phyloP scores from a whole-genome alignment of 768 basidiomycete species.

The Boletus edulis region DNA sequence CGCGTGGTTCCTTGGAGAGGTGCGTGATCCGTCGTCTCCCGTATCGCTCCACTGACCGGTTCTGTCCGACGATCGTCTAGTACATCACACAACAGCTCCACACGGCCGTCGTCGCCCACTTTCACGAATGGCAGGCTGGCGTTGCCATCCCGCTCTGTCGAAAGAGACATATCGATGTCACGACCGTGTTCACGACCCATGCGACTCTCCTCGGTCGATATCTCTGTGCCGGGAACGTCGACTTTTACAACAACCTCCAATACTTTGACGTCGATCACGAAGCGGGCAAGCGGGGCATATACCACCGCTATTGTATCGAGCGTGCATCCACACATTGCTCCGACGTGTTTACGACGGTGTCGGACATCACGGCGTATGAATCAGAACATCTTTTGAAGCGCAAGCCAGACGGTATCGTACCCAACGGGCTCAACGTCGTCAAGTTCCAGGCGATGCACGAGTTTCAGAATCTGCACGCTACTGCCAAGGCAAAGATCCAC shows the following conservation, averaged over 20 bases:
- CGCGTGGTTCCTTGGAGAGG: slow-evolving; percentile 99
- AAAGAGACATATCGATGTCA: slow-evolving; percentile 96
- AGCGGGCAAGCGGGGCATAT: slow-evolving; percentile 98
- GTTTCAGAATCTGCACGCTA: slow-evolving; percentile 93
- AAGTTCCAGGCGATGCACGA: slow-evolving; percentile 99
- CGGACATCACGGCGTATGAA: slow-evolving; percentile 98
- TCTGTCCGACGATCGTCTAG: slow-evolving; percentile 36
- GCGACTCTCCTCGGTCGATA: slow-evolving; percentile 98
- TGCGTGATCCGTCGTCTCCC: slow-evolving; percentile 37
- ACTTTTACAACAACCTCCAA: slow-evolving; percentile 99
- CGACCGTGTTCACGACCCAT: slow-evolving; percentile 98
- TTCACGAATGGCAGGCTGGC: slow-evolving; percentile 99
- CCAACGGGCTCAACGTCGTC: slow-evolving; percentile 97
- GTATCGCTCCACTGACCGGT: slow-evolving; percentile 3
- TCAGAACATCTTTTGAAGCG: slow-evolving; percentile 94
- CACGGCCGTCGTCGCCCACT: slow-evolving; percentile 93
- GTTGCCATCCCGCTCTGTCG: slow-evolving; percentile 92
- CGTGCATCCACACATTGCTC: slow-evolving; percentile 92
- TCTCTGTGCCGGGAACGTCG: slow-evolving; percentile 96
- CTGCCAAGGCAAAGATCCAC: slow-evolving; percentile 95
- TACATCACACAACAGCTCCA: slow-evolving; percentile 78
- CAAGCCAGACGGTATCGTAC: slow-evolving; percentile 95
- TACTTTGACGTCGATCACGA: slow-evolving; percentile 99
- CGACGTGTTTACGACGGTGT: slow-evolving; percentile 98
- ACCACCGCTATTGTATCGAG: slow-evolving; percentile 98